phyloP scores from a whole-genome alignment of 1,284 basidiomycete species.

The Ceratobasidium sp. region DNA sequence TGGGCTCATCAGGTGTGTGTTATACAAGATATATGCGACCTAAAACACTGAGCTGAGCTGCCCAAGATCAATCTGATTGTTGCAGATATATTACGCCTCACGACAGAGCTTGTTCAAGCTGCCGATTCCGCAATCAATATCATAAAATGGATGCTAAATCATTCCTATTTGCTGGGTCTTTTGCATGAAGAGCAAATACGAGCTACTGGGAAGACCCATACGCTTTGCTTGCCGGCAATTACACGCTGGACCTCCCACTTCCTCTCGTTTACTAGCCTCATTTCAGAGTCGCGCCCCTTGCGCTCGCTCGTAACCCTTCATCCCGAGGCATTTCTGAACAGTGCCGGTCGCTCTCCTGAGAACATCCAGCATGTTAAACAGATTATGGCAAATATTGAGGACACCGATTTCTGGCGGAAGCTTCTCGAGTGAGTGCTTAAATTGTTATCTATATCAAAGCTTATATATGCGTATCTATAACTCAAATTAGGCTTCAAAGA shows the following conservation, averaged over 20 bases:
- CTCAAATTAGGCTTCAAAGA: constrained; percentile 52
- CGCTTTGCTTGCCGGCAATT: background rate
- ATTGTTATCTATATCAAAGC: background rate
- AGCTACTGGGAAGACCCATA: constrained; percentile 3
- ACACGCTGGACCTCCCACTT: constrained; percentile 21
- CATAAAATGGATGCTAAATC: constrained; percentile 18
- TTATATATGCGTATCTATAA: too few relatives aligned
- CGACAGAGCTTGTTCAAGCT: background rate
- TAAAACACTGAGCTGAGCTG: too few relatives aligned
- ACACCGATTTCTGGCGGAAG: background rate
- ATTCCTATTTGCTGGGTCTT: constrained; percentile 3
- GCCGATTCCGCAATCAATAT: background rate
- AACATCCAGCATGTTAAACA: background rate
- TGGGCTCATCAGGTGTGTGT: constrained; percentile 59
- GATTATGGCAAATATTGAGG: constrained; percentile 7
- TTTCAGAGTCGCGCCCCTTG: background rate
- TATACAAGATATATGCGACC: too few relatives aligned
- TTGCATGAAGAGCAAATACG: constrained; percentile 17
- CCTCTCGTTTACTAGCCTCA: constrained; percentile 6
- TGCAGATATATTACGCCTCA: constrained; percentile 11
- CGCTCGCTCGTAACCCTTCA: background rate
- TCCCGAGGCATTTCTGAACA: constrained; percentile 5
- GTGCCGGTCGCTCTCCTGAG: background rate
- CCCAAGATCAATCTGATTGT: constrained; percentile 13
- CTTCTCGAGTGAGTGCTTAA: constrained; percentile 6